phyloP scores from a whole-genome alignment of 257 asterid species.

The Przewalskia tangutica region DNA sequence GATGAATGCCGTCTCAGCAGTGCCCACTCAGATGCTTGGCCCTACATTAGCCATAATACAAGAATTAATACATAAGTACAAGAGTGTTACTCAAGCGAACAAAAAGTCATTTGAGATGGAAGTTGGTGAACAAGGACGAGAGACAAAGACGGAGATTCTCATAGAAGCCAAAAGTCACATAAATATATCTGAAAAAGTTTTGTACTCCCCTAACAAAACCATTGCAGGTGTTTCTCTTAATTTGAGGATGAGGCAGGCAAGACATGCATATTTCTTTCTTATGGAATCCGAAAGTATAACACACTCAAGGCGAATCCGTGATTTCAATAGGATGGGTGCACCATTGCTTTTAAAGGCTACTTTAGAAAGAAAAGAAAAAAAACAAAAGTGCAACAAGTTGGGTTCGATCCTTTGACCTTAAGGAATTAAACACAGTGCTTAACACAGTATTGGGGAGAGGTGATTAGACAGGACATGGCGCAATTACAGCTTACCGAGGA shows the following conservation, averaged over 20 bases:
- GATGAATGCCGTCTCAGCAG: conserved; percentile 91
- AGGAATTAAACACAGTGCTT: no score
- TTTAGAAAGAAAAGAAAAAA: no score
- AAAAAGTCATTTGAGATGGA: not conserved
- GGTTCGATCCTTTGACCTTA: no score
- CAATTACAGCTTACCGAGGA: no score
- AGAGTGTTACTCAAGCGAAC: not conserved
- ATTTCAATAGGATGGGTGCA: no score
- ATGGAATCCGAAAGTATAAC: not conserved
- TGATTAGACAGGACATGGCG: no score
- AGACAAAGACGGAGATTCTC: not conserved
- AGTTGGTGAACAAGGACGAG: not conserved
- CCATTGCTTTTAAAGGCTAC: no score
- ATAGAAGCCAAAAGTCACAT: not conserved
- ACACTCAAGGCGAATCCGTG: no score
- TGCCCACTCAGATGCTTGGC: conserved; percentile 99
- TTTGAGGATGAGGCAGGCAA: not conserved
- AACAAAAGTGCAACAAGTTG: no score
- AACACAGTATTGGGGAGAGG: no score
- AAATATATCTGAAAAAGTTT: not conserved
- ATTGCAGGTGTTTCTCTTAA: not conserved
- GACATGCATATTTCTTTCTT: not conserved
- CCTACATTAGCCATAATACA: conserved; percentile 34
- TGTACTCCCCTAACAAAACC: not conserved
- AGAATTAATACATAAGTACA: not conserved